Base-by-base conservation (phyloP, 1,284 basidiomycete genomes). In the Vanrija pseudolonga region DNA sequence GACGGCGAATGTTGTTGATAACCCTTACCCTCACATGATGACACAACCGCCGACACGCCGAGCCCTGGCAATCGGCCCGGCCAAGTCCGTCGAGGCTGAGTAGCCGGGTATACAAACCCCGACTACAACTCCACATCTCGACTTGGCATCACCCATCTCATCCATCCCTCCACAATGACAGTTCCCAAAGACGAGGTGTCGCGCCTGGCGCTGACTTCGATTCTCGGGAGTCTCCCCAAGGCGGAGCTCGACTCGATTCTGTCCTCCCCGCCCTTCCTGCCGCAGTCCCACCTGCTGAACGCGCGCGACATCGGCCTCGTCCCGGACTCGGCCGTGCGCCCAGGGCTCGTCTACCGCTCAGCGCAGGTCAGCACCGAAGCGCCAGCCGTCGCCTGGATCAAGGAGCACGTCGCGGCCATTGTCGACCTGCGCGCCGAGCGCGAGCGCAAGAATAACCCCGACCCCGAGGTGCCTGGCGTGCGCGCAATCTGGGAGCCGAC, bases 291-390 rank as follows among this genome's bases (percentile, higher is more conserved):
- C 1, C 24, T 60, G 11, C 43, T 60, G 39, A 60, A 60, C 49
- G 32, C 46, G 5, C 58, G 58, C 17, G 58, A 60, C 44, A 24
- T 57, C 38, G 58, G 58, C 32, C 43, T 26, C 3, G 44, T 60
- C 6, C 55, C 52, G 11, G 28, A 37, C 40, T 49, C 41, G 9
- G 23, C 42, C 9, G 26, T 60, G 36, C 24, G 40, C 15, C 47
- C 55, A 1, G 50, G 46, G 2, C 26, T 38, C 4, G n/a, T 49
- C 23, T 57, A 43, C 52, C 58, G 58, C 43, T 47, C 49, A 11
- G 58, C 26, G 5, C 26, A 37, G 36, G 32, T 60, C 6, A 9
- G 26, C 0, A 52, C 51, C 43, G 28, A 43, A 19, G 37, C 28
- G 9, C 32, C 23, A 6, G 46, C 51, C 11, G 32, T 18, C 22